These are phyloP conservation scores for Trichosporon sp. DNA, from an alignment of 1,284 basidiomycete genomes.

Conservation along the genomic window DNA sequence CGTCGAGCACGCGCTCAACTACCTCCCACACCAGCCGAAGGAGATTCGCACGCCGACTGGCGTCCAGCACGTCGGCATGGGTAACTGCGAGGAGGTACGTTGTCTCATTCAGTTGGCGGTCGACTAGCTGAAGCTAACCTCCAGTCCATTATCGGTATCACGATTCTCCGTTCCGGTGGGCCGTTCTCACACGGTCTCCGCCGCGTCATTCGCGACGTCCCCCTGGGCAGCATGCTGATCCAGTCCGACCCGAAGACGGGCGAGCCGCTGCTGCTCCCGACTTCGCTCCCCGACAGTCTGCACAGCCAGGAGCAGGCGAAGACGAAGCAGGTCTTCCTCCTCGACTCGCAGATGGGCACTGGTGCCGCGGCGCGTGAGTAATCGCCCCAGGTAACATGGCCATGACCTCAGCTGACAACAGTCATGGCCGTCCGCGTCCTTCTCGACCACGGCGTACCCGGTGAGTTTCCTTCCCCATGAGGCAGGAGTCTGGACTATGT, in stretches of 20 bases:
- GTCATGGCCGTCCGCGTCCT: slow-evolving; percentile 92
- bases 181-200: slow-evolving; percentile 88
- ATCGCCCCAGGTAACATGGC: not conserved
- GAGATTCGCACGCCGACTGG: slow-evolving; percentile 71
- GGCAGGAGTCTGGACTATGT: not conserved
- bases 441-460: slow-evolving; percentile 86
- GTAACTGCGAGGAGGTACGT: slow-evolving; percentile 55
- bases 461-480: slow-evolving; percentile 32
- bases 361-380: slow-evolving; percentile 75
- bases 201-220: slow-evolving; percentile 82
- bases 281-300: slow-evolving; percentile 73
- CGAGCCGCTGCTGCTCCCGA: slow-evolving; percentile 84
- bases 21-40: slow-evolving; percentile 71
- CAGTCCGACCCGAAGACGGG: slow-evolving; percentile 82
- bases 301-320: slow-evolving; percentile 67
- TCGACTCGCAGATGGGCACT: slow-evolving; percentile 94
- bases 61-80: slow-evolving; percentile 65
- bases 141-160: slow-evolving; percentile 50
- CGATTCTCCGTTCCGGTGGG: slow-evolving; percentile 64
- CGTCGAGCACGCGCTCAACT: slow-evolving; percentile 79
- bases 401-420: slow-evolving; percentile 23
- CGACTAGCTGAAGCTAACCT: slow-evolving; percentile 4
- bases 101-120: not conserved
- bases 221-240: slow-evolving; percentile 85
- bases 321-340: slow-evolving; percentile 80